phyloP scores from a whole-genome alignment of 139 green algal genomes.

The Gonium pectorale region DNA sequence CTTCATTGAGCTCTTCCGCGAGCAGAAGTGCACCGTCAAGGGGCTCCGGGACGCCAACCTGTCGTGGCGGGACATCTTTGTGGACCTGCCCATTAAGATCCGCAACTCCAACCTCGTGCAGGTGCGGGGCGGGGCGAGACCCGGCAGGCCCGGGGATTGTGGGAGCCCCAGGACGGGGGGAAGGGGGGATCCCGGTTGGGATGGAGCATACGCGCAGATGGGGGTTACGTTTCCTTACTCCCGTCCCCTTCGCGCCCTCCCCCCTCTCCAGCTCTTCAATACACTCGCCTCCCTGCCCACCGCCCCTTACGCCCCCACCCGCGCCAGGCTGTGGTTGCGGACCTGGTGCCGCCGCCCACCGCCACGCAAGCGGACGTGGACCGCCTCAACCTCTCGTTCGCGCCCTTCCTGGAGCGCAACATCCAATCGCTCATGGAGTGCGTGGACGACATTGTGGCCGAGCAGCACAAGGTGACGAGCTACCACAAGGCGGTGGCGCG shows the following conservation, averaged over 20 bases:
- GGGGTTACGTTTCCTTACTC: too few species aligned
- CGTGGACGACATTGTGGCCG: slow-evolving; percentile 92
- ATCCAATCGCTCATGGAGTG: slow-evolving; percentile 92
- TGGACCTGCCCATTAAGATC: slow-evolving; percentile 93
- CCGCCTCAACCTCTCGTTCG: slow-evolving; percentile 81
- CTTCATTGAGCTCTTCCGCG: slow-evolving; percentile 93
- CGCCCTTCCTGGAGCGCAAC: slow-evolving; percentile 89
- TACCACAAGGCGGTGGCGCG: slow-evolving; percentile 84
- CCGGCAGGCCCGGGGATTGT: too few species aligned
- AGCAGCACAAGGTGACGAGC: slow-evolving; percentile 82
- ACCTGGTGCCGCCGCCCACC: slow-evolving; percentile 67
- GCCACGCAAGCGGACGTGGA: slow-evolving; percentile 76
- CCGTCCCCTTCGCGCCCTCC: too few species aligned
- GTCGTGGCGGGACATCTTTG: slow-evolving; percentile 93
- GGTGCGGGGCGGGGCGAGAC: slow-evolving; percentile 71
- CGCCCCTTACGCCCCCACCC: slow-evolving; percentile 61
- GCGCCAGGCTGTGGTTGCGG: slow-evolving; percentile 79
- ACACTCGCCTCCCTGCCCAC: too few species aligned
- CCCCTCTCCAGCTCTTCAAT: too few species aligned
- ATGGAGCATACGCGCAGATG: too few species aligned
- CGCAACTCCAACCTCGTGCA: slow-evolving; percentile 67
- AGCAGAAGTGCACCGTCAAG: slow-evolving; percentile 71
- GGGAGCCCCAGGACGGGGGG: too few species aligned
- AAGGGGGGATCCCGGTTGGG: too few species aligned
- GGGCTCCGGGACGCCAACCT: slow-evolving; percentile 78